Conservation (phyloP, 352 stramenopile species). For the Pythium sukuiense region DNA sequence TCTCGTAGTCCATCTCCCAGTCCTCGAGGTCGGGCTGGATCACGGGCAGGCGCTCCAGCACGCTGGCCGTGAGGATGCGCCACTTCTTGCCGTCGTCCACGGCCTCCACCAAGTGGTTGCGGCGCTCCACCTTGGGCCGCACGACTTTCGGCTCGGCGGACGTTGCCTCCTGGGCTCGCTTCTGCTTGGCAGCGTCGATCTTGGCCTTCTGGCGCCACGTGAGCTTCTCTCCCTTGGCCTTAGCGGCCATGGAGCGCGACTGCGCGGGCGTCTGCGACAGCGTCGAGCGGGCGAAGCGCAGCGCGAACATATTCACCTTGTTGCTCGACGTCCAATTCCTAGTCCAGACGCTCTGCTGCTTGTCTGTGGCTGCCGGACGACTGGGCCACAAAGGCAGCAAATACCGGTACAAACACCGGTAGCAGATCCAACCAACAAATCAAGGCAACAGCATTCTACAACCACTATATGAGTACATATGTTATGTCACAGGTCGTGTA, state of each 20-base stretch:
- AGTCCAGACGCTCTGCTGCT: constrained; percentile 1
- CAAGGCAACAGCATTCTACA: background rate
- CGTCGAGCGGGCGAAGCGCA: constrained; percentile 38
- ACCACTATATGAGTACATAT: background rate
- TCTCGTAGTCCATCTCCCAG: constrained; percentile 74
- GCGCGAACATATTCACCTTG: constrained; percentile 35
- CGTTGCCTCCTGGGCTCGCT: background rate
- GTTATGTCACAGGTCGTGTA: background rate
- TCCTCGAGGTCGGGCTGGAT: constrained; percentile 73
- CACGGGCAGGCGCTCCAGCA: constrained; percentile 74
- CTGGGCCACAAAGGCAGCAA: constrained; percentile 10
- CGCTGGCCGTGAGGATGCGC: constrained; percentile 66
- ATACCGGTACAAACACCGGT: constrained; percentile 16
- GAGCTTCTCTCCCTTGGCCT: constrained; percentile 42
- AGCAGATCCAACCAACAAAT: constrained; percentile 5
- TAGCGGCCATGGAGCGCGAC: constrained; percentile 48
- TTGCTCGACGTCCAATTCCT: background rate
- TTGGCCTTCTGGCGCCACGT: constrained; percentile 76
- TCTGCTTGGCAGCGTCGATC: constrained; percentile 35
- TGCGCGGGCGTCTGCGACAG: constrained; percentile 26
- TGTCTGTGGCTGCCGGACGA: constrained; percentile 18
- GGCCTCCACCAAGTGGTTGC: constrained; percentile 60
- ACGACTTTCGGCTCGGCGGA: constrained; percentile 31
- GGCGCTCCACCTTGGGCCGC: constrained; percentile 46
- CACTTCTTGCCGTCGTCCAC: constrained; percentile 82